These are phyloP conservation scores for Cutaneotrichosporon cutaneum DNA, from an alignment of 1,284 basidiomycete genomes.

Conservation along the genomic window DNA sequence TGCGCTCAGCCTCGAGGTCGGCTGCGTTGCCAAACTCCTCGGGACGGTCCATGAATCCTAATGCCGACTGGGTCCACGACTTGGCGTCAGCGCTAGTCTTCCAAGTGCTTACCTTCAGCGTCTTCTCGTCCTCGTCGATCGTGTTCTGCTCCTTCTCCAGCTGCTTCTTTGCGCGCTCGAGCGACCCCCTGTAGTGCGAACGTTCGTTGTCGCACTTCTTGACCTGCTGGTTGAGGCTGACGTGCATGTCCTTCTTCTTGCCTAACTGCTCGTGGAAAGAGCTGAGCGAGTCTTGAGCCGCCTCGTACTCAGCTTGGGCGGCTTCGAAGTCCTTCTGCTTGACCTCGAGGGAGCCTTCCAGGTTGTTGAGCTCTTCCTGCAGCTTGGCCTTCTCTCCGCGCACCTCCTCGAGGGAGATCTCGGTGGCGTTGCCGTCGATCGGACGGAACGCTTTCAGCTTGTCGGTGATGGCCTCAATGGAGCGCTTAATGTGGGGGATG, in stretches of 20 bases:
- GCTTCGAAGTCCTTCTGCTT: not conserved
- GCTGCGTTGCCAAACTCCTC: slow-evolving; percentile 56
- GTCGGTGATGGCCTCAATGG: slow-evolving; percentile 2
- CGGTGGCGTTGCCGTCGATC: slow-evolving; percentile 11
- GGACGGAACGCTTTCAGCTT: slow-evolving; percentile 1
- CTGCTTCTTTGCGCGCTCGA: not conserved
- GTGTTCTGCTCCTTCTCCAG: not conserved
- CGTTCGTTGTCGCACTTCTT: not conserved
- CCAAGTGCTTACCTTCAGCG: not conserved
- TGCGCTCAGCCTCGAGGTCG: slow-evolving; percentile 63
- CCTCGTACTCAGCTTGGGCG: slow-evolving; percentile 54
- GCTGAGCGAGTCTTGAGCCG: slow-evolving; percentile 67
- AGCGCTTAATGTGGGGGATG: not conserved
- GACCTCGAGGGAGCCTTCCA: not conserved
- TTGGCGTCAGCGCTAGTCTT: not conserved
- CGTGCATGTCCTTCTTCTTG: not conserved
- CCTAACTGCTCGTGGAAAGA: slow-evolving; percentile 51
- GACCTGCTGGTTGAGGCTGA: not conserved
- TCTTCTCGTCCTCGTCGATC: not conserved
- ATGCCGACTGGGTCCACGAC: slow-evolving; percentile 19
- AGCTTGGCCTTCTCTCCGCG: not conserved
- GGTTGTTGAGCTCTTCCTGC: not conserved
- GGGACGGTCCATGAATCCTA: not conserved
- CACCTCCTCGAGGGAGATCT: slow-evolving; percentile 4
- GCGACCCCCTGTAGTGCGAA: not conserved